Conservation (phyloP, 176 grass and related monocot genomes). For the Luzula sylvatica region DNA sequence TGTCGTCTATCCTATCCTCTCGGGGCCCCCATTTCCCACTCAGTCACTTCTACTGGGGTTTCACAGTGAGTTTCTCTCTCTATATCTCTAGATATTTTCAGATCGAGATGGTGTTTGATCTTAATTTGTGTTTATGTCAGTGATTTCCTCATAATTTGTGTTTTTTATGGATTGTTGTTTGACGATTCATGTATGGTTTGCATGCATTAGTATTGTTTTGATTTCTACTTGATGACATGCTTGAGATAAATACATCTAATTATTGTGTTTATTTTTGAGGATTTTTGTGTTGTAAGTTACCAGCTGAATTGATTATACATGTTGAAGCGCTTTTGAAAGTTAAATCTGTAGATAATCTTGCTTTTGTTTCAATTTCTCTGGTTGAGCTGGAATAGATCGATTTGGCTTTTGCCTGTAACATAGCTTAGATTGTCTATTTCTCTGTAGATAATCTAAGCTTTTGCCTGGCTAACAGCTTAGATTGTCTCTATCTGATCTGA, state of each 20-base stretch:
- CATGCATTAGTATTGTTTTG: background rate
- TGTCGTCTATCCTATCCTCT: background rate
- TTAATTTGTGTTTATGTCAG: background rate
- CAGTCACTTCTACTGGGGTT: constrained; percentile 12
- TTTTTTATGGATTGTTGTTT: background rate
- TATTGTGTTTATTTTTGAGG: background rate
- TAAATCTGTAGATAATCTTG: background rate
- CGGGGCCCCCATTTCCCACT: background rate
- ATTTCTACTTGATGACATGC: background rate
- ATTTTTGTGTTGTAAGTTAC: background rate
- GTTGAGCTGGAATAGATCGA: background rate
- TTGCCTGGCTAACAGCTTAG: too few species aligned
- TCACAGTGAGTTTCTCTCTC: constrained; percentile 5
- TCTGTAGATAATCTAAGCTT: too few species aligned
- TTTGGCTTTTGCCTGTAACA: too few species aligned
- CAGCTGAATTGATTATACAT: background rate
- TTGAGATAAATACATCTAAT: background rate
- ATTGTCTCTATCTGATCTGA: too few species aligned
- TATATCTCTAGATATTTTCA: background rate
- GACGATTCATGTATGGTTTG: background rate
- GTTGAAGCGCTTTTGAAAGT: background rate
- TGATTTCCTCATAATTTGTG: background rate
- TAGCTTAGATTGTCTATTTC: too few species aligned
- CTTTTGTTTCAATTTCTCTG: constrained; percentile 1
- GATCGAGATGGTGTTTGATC: constrained; percentile 1